Evolutionary conservation across 179 eudicot genomes (phyloP).

Genomic region (Patellifolia procumbens): DNA sequence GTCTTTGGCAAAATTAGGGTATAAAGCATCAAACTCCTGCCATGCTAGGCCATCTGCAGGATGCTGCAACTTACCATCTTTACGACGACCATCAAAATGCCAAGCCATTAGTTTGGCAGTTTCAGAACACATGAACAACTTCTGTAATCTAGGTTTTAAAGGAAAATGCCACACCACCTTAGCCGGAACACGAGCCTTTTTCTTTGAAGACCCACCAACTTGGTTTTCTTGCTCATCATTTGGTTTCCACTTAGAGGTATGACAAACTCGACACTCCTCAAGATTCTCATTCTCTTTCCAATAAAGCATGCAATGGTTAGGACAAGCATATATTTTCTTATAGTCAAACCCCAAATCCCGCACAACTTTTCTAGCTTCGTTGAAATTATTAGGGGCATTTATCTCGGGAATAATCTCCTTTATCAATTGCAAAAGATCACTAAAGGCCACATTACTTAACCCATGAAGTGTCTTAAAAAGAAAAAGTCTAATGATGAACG

Average conservation of each 20-base stretch:
- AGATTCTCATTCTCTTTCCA: slow-evolving; percentile 7
- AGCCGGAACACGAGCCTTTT: not conserved
- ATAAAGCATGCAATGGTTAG: slow-evolving; percentile 5
- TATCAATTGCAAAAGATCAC: not conserved
- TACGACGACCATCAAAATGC: not conserved
- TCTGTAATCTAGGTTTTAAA: slow-evolving; percentile 18
- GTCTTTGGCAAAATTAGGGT: not conserved
- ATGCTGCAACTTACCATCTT: not conserved
- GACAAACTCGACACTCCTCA: slow-evolving; percentile 1
- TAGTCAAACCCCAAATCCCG: not conserved
- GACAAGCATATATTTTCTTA: slow-evolving; percentile 1
- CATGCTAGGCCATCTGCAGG: not conserved
- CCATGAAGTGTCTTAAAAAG: not conserved
- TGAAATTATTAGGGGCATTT: not conserved
- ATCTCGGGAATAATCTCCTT: not conserved
- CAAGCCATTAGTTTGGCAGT: slow-evolving; percentile 1
- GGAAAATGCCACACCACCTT: slow-evolving; percentile 24
- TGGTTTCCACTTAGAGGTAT: slow-evolving; percentile 7
- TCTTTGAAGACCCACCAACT: not conserved
- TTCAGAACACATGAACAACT: slow-evolving; percentile 7
- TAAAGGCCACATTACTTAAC: not conserved
- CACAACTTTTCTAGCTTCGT: not conserved
- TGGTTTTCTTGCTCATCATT: not conserved
- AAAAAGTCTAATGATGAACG: not conserved
- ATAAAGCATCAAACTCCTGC: not conserved